Evolutionary conservation across 805 yeast species (phyloP), one percentile per base, ranked within the genome.

Genomic region (Zygosaccharomyces kombuchaensis): DNA sequence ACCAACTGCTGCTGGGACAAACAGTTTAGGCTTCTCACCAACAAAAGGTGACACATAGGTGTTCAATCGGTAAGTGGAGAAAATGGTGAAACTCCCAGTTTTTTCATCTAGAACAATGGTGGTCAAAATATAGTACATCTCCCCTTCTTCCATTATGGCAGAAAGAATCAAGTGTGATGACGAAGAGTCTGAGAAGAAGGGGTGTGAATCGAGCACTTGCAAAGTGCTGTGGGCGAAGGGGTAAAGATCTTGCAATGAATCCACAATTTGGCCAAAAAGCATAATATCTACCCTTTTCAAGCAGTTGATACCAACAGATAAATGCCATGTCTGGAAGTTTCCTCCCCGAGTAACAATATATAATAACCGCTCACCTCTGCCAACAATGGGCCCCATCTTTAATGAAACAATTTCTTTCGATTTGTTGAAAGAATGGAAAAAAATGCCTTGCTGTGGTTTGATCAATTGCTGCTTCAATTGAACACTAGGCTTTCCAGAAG

Each of bases 41-140:
- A 25, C 26, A 4, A 36, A 43, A 12, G 58, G 49, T 1, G 65
- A 51, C 2, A 70, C 60, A 53, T 67, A 76, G 7, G 81, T 72
- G 45, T 78, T 81, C 23, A 85, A 65, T 54, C 82, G 73, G 64
- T 85, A 87, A 1, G 87, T 78, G 0, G 90, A 84, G 41, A 75
- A 73, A 2, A 83, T 68, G 30, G 75, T 63, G 5, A 80, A 74
- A 7, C 80, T 81, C 13, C 77, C 72, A 2, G 69, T 60, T 40
- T 77, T 74, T 45, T 77, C 64, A 34, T 61, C 65, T 6, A 64
- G 66, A 45, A 75, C 68, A 17, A 84, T 58, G 3, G 87, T 80
- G 47, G 76, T 75, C 38, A 84, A 60, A 22, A 83, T 66, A 50
- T 76, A 73, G 45, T 54, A 70, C 45, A 62, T 67, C 52, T 59